Percentiles rank a stretch among this genome's conserved stretches.
Evolutionary conservation across 2,329 filamentous ascomycete species (phyloP).

Genomic region (Emergomyces pasteurianus): DNA sequence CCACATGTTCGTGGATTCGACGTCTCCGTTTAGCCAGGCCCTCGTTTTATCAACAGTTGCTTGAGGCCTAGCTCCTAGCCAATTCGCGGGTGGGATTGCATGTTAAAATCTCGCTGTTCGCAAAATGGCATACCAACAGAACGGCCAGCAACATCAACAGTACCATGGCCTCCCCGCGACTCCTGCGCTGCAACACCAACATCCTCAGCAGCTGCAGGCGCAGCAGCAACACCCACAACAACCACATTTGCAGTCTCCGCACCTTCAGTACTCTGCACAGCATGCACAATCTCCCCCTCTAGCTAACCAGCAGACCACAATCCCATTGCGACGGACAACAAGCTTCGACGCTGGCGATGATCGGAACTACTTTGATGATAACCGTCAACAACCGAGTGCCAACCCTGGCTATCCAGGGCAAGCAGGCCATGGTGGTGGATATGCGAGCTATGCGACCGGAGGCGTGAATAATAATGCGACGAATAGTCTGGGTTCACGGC

Average conservation of each 20-base stretch:
- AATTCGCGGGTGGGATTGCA: neutral
- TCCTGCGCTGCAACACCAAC: conserved; percentile 8
- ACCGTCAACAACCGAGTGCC: conserved; percentile 21
- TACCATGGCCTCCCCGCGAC: conserved; percentile 30
- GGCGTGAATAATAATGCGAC: conserved; percentile 15
- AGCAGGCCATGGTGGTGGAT: conserved; percentile 25
- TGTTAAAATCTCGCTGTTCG: conserved; percentile 1
- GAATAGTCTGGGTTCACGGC: conserved; percentile 23
- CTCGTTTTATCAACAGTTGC: neutral
- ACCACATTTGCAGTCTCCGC: neutral
- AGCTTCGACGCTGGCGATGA: conserved; percentile 74
- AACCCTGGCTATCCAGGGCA: conserved; percentile 24
- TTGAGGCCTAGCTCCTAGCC: neutral
- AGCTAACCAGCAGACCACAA: conserved; percentile 29
- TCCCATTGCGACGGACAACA: conserved; percentile 42
- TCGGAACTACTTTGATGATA: conserved; percentile 37
- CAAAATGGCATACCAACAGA: conserved; percentile 46
- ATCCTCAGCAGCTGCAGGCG: neutral
- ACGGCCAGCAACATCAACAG: conserved; percentile 32
- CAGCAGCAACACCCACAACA: neutral
- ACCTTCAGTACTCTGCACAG: conserved; percentile 23
- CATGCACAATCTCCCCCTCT: conserved; percentile 30
- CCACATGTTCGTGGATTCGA: neutral
- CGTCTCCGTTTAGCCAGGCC: neutral
- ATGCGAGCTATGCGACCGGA: conserved; percentile 21